Evolutionary conservation across 768 basidiomycete species (phyloP).

Genomic region (Suillus subalutaceus): DNA sequence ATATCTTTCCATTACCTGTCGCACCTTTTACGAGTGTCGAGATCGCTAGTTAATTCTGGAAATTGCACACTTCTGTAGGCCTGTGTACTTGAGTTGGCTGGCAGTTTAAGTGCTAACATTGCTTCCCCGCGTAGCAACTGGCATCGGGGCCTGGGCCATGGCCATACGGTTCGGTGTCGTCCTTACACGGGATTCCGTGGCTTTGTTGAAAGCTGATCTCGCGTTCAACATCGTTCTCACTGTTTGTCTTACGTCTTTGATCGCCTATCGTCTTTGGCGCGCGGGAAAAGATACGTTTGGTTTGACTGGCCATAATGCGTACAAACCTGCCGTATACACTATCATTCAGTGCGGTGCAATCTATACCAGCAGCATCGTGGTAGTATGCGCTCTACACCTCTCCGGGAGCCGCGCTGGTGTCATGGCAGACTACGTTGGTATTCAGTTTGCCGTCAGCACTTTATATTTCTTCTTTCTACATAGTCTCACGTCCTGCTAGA

Average conservation of each 20-base stretch:
- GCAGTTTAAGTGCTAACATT: not conserved
- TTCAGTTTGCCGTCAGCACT: not conserved
- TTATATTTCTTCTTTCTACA: not conserved
- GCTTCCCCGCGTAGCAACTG: not conserved
- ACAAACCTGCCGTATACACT: slow-evolving; percentile 17
- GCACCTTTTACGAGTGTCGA: not conserved
- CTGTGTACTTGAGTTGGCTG: not conserved
- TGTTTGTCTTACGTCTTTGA: slow-evolving; percentile 15
- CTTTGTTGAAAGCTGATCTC: slow-evolving; percentile 3
- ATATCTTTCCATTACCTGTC: not conserved
- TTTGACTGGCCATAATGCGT: slow-evolving; percentile 4
- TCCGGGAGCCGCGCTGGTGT: not conserved
- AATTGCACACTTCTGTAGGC: slow-evolving; percentile 2
- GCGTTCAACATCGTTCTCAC: slow-evolving; percentile 18
- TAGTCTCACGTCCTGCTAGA: not conserved
- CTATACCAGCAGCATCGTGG: slow-evolving; percentile 17
- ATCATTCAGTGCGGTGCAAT: slow-evolving; percentile 24
- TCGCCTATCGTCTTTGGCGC: slow-evolving; percentile 19
- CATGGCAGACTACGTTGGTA: slow-evolving; percentile 7
- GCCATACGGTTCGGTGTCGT: not conserved
- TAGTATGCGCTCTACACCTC: slow-evolving; percentile 13
- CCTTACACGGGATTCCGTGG: not conserved
- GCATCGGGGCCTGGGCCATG: not conserved
- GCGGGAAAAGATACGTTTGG: not conserved
- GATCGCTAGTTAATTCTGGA: slow-evolving; percentile 3